Base-by-base conservation (phyloP, 306 rosid genomes). In the Prunus fruticosa region DNA sequence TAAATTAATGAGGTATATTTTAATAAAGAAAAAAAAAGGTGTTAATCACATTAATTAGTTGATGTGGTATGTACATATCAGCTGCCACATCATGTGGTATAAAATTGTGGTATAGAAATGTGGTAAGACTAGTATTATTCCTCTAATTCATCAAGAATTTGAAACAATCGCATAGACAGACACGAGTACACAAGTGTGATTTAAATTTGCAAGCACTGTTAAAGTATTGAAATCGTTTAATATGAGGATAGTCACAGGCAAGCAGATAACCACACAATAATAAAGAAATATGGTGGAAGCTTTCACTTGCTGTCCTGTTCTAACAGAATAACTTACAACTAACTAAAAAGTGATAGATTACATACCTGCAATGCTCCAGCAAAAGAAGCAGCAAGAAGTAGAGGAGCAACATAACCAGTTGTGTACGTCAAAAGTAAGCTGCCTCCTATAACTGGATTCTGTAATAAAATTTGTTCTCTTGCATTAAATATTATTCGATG, bases 361-460 rank as follows among this genome's bases (percentile, higher is more conserved):
- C 28, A 76, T 32, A 95, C 98, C 93, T 92, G 97, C 81, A 95
- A 83, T 1, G 97, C 98, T 46, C 98, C 97, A 65, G 97, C 97
- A 16, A 92, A 95, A 47, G 97, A 87, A 66, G 98, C 98, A 82
- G 98, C 98, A 50, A 92, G 86, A 74, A 94, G 97, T 56, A 92
- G 72, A 68, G 97, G 96, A 83, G 96, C 86, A 64, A 92, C 88
- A 76, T 95, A 95, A 76, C 97, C 98, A 14, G 95, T 95, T 65
- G 98, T 95, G 87, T 92, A 95, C 11, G 98, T 86, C 87, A 92
- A 84, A 53, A 95, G 89, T 54, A 90, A 88, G 92, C 98, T 92
- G 43, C 97, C 96, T 58, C 97, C 97, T 8, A 88, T 79, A 67
- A 95, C 18, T 14, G 97, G 98, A 87, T 95, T 89, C 98, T 92